These are phyloP conservation scores for Albugo laibachii DNA, from an alignment of 352 stramenopile genomes.

Conservation along the genomic window DNA sequence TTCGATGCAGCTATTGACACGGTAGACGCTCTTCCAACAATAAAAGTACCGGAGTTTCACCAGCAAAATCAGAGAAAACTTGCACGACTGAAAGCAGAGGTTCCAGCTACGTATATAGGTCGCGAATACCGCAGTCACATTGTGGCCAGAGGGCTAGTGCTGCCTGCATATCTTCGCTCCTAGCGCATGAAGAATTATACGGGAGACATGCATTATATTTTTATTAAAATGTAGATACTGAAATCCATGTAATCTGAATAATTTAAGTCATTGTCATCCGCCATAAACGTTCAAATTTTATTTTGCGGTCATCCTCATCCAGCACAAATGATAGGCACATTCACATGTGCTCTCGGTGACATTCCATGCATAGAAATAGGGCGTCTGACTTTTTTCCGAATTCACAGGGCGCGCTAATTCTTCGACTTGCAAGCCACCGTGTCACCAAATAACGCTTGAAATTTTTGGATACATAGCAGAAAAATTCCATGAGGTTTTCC, in stretches of 20 bases:
- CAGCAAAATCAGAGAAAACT: not conserved
- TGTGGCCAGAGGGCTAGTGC: constrained; percentile 11
- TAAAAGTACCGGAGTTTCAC: not conserved
- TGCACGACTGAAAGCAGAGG: constrained; percentile 2
- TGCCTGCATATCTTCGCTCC: constrained; percentile 16
- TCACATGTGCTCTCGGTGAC: constrained; percentile 57
- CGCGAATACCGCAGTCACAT: constrained; percentile 33
- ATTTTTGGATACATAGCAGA: constrained; percentile 26
- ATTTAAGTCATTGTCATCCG: no score
- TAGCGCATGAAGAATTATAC: no score
- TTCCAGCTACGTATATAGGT: constrained; percentile 32
- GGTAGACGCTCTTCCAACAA: not conserved
- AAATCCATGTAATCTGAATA: no score
- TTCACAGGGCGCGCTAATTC: constrained; percentile 50
- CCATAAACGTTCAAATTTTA: no score
- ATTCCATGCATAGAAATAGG: constrained; percentile 71
- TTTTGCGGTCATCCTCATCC: no score
- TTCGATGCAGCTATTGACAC: not conserved
- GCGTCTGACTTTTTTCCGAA: constrained; percentile 60
- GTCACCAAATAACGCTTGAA: constrained; percentile 56
- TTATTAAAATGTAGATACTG: no score
- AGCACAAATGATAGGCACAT: not conserved
- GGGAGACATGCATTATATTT: no score
- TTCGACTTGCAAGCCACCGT: constrained; percentile 24
- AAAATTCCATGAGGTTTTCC: constrained; percentile 33